phyloP scores from a whole-genome alignment of 148 eudicot species.

The Rhododendron molle region DNA sequence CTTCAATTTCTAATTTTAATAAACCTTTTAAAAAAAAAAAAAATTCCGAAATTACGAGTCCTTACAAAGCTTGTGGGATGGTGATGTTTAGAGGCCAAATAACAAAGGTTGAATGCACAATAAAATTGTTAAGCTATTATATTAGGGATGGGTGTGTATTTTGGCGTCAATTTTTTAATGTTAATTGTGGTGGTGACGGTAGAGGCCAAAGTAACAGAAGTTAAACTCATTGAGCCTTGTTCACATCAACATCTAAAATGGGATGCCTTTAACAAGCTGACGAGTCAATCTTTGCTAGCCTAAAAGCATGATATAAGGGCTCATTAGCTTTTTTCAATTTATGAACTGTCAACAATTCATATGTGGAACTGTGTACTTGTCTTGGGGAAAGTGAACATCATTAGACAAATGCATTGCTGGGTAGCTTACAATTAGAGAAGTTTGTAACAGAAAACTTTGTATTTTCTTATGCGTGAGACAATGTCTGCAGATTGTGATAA shows the following conservation, averaged over 20 bases:
- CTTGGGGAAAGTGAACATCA: background rate
- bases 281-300: background rate
- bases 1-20: no score
- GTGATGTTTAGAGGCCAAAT: background rate
- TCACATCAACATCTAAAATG: background rate
- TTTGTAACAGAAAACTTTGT: background rate
- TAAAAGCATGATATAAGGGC: background rate
- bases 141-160: background rate
- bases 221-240: background rate
- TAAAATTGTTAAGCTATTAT: background rate
- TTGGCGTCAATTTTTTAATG: background rate
- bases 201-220: background rate
- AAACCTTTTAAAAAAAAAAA: no score
- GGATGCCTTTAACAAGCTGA: background rate
- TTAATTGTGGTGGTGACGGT: background rate
- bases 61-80: background rate
- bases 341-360: no score
- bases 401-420: background rate
- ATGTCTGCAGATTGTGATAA: slow-evolving; percentile 26
- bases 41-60: no score
- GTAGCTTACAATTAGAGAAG: background rate
- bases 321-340: background rate
- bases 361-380: background rate
- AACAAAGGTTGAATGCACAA: background rate
- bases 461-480: background rate